Conservation (phyloP, 352 stramenopile genomes). For the Thraustotheca clavata region DNA sequence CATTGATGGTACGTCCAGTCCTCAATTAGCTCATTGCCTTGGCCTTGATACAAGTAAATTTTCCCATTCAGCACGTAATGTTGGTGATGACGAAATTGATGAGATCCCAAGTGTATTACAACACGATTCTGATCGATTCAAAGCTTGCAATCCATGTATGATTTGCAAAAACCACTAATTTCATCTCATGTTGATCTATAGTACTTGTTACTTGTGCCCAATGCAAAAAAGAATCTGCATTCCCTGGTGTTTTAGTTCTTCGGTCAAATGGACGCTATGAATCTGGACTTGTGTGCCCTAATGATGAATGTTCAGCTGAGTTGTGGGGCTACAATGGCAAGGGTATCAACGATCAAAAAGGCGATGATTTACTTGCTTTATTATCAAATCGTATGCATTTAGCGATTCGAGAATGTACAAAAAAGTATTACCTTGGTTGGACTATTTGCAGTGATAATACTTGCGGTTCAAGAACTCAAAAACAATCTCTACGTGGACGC, state of each 20-base stretch:
- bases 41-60: constrained; percentile 96
- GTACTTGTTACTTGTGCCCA: constrained; percentile 37
- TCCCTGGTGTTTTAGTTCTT: constrained; percentile 61
- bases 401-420: constrained; percentile 64
- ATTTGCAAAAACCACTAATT: background rate
- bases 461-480: constrained; percentile 92
- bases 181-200: background rate
- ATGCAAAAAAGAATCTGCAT: constrained; percentile 57
- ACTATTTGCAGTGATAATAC: constrained; percentile 92
- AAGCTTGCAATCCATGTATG: constrained; percentile 70
- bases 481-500: constrained; percentile 86
- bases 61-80: constrained; percentile 62
- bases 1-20: constrained; percentile 95
- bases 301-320: constrained; percentile 55
- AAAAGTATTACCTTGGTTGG: constrained; percentile 86
- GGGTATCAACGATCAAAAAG: constrained; percentile 59
- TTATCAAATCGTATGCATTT: constrained; percentile 81
- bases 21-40: constrained; percentile 93
- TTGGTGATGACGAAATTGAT: constrained; percentile 74
- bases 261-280: constrained; percentile 20
- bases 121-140: constrained; percentile 85
- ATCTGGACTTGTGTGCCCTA: constrained; percentile 55
- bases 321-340: constrained; percentile 80
- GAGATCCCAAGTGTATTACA: constrained; percentile 84
- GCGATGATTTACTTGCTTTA: constrained; percentile 60